A percentile compares a stretch with the other conserved stretches of the same genome.
Conservation (phyloP, 495 filamentous ascomycete species). For the Endocarpon pusillum region DNA sequence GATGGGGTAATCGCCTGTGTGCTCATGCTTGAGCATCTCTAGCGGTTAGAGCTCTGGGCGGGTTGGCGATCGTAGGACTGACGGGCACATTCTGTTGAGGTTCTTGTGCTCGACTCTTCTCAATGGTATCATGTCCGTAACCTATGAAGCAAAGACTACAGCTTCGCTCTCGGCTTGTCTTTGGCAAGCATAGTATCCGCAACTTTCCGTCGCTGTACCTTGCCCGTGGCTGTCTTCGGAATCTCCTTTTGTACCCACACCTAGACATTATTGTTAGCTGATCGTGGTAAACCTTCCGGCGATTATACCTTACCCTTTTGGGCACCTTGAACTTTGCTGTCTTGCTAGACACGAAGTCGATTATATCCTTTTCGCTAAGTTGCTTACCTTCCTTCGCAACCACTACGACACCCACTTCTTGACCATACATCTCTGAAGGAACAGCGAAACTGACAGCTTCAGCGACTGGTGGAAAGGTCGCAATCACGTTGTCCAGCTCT, state of each 20-base stretch:
- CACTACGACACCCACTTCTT: constrained; percentile 26
- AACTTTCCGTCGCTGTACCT: constrained; percentile 65
- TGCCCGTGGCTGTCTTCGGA: constrained; percentile 83
- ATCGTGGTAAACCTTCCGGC: constrained; percentile 2
- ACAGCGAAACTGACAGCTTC: constrained; percentile 27
- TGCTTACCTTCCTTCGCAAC: constrained; percentile 16
- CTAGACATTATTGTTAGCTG: constrained; percentile 16
- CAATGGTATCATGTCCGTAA: too few species aligned
- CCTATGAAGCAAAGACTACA: too few species aligned
- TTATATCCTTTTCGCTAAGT: too few species aligned
- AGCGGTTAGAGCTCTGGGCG: too few species aligned
- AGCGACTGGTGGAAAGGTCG: constrained; percentile 16
- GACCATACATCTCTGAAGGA: constrained; percentile 24
- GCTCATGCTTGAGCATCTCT: neutral
- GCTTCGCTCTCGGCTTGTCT: constrained; percentile 22
- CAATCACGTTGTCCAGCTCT: constrained; percentile 59
- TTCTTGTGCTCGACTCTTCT: too few species aligned
- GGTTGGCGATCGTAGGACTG: too few species aligned
- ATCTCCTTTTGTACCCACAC: constrained; percentile 64
- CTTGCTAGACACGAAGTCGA: constrained; percentile 43
- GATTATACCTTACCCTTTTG: constrained; percentile 40
- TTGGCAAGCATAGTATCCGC: constrained; percentile 59
- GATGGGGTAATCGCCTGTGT: constrained; percentile 19
- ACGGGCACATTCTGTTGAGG: too few species aligned
- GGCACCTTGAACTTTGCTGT: constrained; percentile 75